Conservation (phyloP, 1,139 yeast genomes). For the Suhomyces choctaworum region DNA sequence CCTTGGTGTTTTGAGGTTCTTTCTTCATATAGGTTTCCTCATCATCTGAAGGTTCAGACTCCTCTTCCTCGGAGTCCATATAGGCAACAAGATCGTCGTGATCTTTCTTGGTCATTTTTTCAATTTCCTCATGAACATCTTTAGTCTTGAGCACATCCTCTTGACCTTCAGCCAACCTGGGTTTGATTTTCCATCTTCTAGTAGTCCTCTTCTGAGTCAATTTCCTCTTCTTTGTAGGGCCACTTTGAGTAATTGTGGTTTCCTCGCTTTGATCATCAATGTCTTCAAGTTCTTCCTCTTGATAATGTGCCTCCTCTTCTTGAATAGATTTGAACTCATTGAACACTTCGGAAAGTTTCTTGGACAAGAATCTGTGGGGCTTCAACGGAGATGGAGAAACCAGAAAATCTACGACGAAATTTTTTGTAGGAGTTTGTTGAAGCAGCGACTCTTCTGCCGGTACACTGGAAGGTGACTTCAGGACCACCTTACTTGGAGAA, state of each 20-base stretch:
- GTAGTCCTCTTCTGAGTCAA: slow-evolving; percentile 64
- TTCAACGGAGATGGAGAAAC: slow-evolving; percentile 50
- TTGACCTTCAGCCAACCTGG: slow-evolving; percentile 28
- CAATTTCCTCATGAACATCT: slow-evolving; percentile 44
- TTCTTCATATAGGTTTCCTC: slow-evolving; percentile 21
- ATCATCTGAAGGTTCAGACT: slow-evolving; percentile 20
- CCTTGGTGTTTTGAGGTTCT: slow-evolving; percentile 16
- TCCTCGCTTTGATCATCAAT: slow-evolving; percentile 20
- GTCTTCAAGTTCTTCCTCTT: slow-evolving; percentile 14
- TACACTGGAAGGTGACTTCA: background rate
- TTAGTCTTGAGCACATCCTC: slow-evolving; percentile 32
- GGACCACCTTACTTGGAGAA: background rate
- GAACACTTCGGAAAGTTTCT: slow-evolving; percentile 33
- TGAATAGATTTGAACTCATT: slow-evolving; percentile 29
- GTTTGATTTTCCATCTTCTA: slow-evolving; percentile 57
- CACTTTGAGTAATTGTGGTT: slow-evolving; percentile 6
- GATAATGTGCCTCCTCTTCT: slow-evolving; percentile 17
- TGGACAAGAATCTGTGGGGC: slow-evolving; percentile 37
- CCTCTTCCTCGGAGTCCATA: slow-evolving; percentile 22
- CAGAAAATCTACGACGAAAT: slow-evolving; percentile 26
- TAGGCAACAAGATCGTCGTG: slow-evolving; percentile 23
- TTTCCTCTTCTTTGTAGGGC: slow-evolving; percentile 29
- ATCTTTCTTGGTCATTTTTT: slow-evolving; percentile 28
- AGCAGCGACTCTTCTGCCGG: background rate
- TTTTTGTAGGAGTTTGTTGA: slow-evolving; percentile 13